Conservation (phyloP, 495 filamentous ascomycete genomes). For the Talaromyces liani region DNA sequence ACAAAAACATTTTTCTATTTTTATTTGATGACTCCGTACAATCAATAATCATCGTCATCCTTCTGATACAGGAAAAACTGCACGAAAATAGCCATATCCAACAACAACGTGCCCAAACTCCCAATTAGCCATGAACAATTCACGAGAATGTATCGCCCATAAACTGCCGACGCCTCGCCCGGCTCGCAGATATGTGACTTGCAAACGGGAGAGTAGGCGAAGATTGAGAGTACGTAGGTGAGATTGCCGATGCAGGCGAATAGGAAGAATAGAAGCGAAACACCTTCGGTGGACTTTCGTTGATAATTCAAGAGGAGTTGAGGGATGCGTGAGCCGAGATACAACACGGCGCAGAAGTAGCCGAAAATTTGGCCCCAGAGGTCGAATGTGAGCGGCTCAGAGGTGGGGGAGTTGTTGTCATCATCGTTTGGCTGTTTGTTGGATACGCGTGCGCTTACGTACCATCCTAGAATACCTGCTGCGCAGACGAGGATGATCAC, state of each 20-base stretch:
- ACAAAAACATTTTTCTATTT: not conserved
- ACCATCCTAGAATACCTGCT: constrained; percentile 83
- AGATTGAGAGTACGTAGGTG: constrained; percentile 86
- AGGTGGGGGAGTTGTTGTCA: too few relatives aligned
- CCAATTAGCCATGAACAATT: constrained; percentile 87
- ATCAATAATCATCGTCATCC: constrained; percentile 17
- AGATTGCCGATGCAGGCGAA: constrained; percentile 93
- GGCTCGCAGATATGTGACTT: constrained; percentile 34
- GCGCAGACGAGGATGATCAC: constrained; percentile 71
- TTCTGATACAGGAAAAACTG: constrained; percentile 83
- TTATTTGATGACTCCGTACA: not conserved
- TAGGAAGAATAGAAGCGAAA: constrained; percentile 89
- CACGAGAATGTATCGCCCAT: constrained; percentile 73
- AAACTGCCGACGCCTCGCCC: constrained; percentile 52
- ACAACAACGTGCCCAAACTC: constrained; percentile 74
- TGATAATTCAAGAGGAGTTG: constrained; percentile 86
- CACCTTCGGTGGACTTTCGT: constrained; percentile 83
- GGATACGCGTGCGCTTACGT: constrained; percentile 42
- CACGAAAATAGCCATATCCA: constrained; percentile 79
- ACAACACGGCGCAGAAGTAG: constrained; percentile 77
- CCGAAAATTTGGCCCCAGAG: constrained; percentile 77
- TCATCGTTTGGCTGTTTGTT: constrained; percentile 9
- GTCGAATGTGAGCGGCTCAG: constrained; percentile 51
- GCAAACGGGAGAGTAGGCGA: constrained; percentile 71
- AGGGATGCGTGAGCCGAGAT: constrained; percentile 80